Conservation (phyloP, 495 filamentous ascomycete species). For the Penicillium taxi region DNA sequence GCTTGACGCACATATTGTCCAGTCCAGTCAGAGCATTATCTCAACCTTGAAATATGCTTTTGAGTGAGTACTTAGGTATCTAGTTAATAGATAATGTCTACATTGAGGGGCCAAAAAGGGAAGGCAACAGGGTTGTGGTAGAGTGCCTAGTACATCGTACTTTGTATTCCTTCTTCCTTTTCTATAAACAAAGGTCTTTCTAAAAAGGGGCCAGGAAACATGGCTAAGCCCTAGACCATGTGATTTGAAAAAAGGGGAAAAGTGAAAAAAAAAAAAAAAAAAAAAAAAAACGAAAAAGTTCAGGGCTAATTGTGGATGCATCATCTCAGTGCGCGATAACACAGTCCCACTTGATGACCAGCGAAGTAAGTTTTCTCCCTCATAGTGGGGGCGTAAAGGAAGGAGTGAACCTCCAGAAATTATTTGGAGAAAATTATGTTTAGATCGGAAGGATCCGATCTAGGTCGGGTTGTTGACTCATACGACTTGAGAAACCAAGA, state of each 20-base stretch:
- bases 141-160: no score
- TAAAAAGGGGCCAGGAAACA: background rate
- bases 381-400: background rate
- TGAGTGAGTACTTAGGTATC: no score
- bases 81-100: no score
- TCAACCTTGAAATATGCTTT: no score
- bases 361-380: no score
- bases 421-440: background rate
- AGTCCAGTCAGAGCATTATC: background rate
- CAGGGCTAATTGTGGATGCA: no score
- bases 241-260: background rate
- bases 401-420: background rate
- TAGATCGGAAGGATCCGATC: conserved; percentile 1
- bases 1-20: background rate
- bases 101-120: no score
- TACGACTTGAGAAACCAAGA: background rate
- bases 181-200: background rate
- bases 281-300: background rate
- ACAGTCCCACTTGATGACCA: no score
- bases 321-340: no score
- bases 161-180: no score
- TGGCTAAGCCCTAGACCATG: conserved; percentile 1
- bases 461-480: conserved; percentile 2
- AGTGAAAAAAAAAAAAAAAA: background rate
- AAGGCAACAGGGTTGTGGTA: no score